phyloP scores from a whole-genome alignment of 345 rosid genomes.

The Brassica napus region Da-Ae NC_063442.1:43530501-43531000 shows the following conservation, averaged over 20 bases:
- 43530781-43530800: slow-evolving; percentile 91
- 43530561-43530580: slow-evolving; percentile 50
- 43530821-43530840: slow-evolving; percentile 92
- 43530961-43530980: slow-evolving; percentile 93
- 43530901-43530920: slow-evolving; percentile 92
- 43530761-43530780: slow-evolving; percentile 61
- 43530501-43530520: background rate
- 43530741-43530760: slow-evolving; percentile 79
- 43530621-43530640: slow-evolving; percentile 74
- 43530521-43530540: slow-evolving; percentile 72
- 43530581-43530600: slow-evolving; percentile 30
- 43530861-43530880: slow-evolving; percentile 86
- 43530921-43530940: slow-evolving; percentile 92
- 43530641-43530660: slow-evolving; percentile 69
- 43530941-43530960: slow-evolving; percentile 97
- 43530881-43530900: slow-evolving; percentile 95
- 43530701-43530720: slow-evolving; percentile 32
- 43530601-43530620: slow-evolving; percentile 60
- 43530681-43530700: slow-evolving; percentile 79
- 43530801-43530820: slow-evolving; percentile 76
- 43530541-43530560: slow-evolving; percentile 49
- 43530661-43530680: slow-evolving; percentile 74
- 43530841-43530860: slow-evolving; percentile 86
- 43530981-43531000: slow-evolving; percentile 53
- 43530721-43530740: slow-evolving; percentile 81